A percentile compares a stretch with the other conserved stretches of the same genome.
phyloP scores from a whole-genome alignment of 345 rosid species.

The Bretschneidera sinensis region DNA sequence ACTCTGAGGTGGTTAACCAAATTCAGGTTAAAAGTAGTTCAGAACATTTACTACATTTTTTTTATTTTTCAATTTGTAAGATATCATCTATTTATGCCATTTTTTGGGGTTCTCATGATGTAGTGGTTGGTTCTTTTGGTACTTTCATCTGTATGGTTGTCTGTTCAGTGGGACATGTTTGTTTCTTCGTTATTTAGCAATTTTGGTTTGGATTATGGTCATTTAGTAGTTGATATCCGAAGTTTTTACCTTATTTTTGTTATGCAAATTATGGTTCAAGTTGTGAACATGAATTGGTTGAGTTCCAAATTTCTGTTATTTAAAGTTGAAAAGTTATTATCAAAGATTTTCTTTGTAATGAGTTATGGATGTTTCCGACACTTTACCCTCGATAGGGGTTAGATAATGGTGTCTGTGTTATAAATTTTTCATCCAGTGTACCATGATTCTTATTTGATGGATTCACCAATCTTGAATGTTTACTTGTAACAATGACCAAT shows the following conservation, averaged over 20 bases:
- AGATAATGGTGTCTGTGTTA: too few relatives aligned
- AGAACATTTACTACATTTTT: slow-evolving; percentile 14
- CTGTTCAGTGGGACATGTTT: slow-evolving; percentile 4
- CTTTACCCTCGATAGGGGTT: too few relatives aligned
- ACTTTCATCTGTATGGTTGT: slow-evolving; percentile 6
- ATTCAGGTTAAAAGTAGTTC: slow-evolving; percentile 12
- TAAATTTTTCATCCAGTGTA: too few relatives aligned
- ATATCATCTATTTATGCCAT: slow-evolving; percentile 4
- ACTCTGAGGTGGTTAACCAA: slow-evolving; percentile 17
- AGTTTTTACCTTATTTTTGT: neutral
- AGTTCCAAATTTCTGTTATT: too few relatives aligned
- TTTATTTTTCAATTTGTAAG: slow-evolving; percentile 10
- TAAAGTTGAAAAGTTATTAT: too few relatives aligned
- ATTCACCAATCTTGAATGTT: too few relatives aligned
- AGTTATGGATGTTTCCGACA: too few relatives aligned
- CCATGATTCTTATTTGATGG: too few relatives aligned
- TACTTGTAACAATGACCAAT: too few relatives aligned
- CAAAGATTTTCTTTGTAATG: too few relatives aligned
- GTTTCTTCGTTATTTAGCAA: slow-evolving; percentile 9
- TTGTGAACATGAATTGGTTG: neutral
- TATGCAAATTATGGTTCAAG: neutral
- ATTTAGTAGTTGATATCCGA: neutral
- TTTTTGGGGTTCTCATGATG: neutral
- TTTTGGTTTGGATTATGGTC: slow-evolving; percentile 12
- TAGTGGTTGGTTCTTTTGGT: slow-evolving; percentile 15